Base-by-base conservation (phyloP, 1,139 yeast genomes). In the Torulaspora pretoriensis region DNA sequence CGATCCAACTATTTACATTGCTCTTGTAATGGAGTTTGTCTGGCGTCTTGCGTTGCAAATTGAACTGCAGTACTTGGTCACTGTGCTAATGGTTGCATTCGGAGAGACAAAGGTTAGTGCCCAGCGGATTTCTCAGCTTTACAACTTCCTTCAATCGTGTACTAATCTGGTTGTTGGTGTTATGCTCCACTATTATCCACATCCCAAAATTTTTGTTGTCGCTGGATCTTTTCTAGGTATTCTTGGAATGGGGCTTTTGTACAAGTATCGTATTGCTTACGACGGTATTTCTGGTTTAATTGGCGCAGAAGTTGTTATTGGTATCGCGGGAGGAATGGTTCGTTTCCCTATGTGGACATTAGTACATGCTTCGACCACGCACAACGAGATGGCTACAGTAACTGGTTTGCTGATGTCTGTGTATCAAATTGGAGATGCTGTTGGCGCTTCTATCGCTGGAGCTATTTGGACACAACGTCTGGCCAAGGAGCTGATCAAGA, bases 281-380 rank as follows among this genome's bases (percentile, higher is more conserved):
- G 69, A 69, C 28, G 56, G 75, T 31, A 68, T 70, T 44, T 50
- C 68, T 29, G 88, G 88, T 52, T 70, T 81, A 46, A 78, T 82
- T 60, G 88, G 84, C 19, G 75, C 80, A 16, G 70, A 78, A 51
- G 75, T 81, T 57, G 64, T 80, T 25, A 68, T 81, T 65, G 89
- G 89, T 60, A 70, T 82, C 45, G 88, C 86, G 51, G 83, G 85
- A 37, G 84, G 85, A 10, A 72, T 81, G 65, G 79, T 80, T 68
- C 77, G 85, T 16, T 81, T 80, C 57, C 75, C 83, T 24, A 72
- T 80, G 13, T 83, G 78, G 56, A 81, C 79, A 4, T 75, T 83
- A 16, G 73, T 81, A 50, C 80, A 78, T 52, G 64, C 84, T 1
- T 71, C 74, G 47, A 76, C 83, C 27, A 73, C 74, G 48, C 83